A percentile compares a stretch with the other conserved stretches of the same genome.
phyloP scores from a whole-genome alignment of 1,284 basidiomycete species.

The Trichosporon ovoides region DNA sequence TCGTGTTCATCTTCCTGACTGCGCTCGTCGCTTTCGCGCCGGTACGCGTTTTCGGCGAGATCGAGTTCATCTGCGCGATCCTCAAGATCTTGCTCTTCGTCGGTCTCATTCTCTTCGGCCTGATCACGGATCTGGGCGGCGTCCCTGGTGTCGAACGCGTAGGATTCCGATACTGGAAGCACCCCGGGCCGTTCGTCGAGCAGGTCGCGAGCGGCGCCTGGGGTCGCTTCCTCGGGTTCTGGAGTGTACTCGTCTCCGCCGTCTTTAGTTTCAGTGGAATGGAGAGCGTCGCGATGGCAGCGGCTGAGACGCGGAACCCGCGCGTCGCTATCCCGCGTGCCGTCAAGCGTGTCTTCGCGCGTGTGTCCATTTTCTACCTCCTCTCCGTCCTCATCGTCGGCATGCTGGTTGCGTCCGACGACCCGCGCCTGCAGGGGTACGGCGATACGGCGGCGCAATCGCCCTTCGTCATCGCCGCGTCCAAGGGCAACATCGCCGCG shows the following conservation, averaged over 20 bases:
- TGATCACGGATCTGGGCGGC: constrained; percentile 56
- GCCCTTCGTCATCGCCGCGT: constrained; percentile 62
- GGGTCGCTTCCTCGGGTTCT: constrained; percentile 28
- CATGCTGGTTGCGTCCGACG: constrained; percentile 56
- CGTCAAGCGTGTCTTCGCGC: constrained; percentile 16
- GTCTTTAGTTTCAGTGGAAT: constrained; percentile 28
- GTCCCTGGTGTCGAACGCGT: constrained; percentile 46
- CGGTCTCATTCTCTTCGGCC: constrained; percentile 55
- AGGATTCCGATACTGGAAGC: constrained; percentile 60
- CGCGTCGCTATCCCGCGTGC: constrained; percentile 29
- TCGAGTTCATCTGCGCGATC: constrained; percentile 64
- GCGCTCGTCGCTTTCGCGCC: constrained; percentile 19
- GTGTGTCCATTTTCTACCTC: constrained; percentile 57
- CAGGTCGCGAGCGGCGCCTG: constrained; percentile 16
- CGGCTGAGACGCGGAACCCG: constrained; percentile 37
- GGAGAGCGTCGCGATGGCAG: constrained; percentile 31
- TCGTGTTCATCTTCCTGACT: constrained; percentile 20
- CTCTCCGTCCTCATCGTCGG: constrained; percentile 56
- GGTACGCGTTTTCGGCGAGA: constrained; percentile 24
- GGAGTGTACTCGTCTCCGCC: constrained; percentile 26
- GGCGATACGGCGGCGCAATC: constrained; percentile 60
- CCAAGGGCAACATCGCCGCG: constrained; percentile 61
- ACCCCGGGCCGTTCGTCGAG: constrained; percentile 56
- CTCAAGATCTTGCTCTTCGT: constrained; percentile 69
- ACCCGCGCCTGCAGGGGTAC: constrained; percentile 13